Evolutionary conservation across 768 basidiomycete species (phyloP), one percentile per base, ranked within the genome.

Genomic region (Phylloporus scabripes): DNA sequence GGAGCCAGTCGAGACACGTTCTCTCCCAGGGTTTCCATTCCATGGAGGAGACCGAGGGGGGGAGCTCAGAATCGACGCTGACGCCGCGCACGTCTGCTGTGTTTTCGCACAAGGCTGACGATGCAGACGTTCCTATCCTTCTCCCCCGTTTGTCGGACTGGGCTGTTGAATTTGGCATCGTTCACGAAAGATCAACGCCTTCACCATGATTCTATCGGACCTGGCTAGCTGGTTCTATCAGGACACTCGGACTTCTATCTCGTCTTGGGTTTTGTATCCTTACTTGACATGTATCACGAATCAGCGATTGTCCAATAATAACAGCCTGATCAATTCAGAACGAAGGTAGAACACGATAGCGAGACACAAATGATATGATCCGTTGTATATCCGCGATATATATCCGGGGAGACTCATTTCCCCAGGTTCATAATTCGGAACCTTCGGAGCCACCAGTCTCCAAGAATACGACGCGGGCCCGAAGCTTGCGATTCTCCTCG

Each of bases 91-190:
- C 58, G 8, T 48, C 53, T 1, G 53, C 53, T 1, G 52, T 66
- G 17, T 79, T 80, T 63, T 74, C 77, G 18, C 65, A 63, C 42
- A 61, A 57, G 41, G 66, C 74, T 31, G 59, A 62, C 5, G 66
- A 85, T 56, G 69, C 76, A 38, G 77, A 85, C 62, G 57, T 73
- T 52, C 81, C 82, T 6, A 78, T 85, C 43, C 77, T 80, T 8
- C 70, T 74, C 50, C 75, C 79, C 24, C 66, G 65, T 34, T 61
- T 70, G 33, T 78, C 77, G 5, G 66, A 79, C 55, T 81, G 81
- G 80, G 65, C 55, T 20, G 47, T 58, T 23, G 66, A 55, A 40
- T 31, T 31, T 12, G 65, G 62, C 31, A 49, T 58, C 21, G 51
- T 61, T 23, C 57, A 64, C 24, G 54, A 55, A 18, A 46, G 49